Evolutionary conservation across 2,329 filamentous ascomycete species (phyloP), one percentile per base, ranked within the genome.

Genomic region (Lasiodiplodia citricola): DNA sequence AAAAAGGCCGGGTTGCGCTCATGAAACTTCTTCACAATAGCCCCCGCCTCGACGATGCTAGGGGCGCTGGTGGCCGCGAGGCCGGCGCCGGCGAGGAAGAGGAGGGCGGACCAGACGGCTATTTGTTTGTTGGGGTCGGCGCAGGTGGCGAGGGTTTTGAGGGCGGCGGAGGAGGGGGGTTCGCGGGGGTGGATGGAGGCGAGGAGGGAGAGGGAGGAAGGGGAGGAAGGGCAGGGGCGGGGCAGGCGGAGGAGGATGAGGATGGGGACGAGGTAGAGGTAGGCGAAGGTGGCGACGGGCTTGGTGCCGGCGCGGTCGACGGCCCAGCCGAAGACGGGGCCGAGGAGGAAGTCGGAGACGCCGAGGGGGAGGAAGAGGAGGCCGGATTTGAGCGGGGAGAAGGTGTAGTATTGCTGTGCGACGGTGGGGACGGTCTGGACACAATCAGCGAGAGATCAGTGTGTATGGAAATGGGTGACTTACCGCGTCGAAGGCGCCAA

Each of bases 31-130:
- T 87, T 83, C 0, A 89, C 82, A 0, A 89, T 81, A 10, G 80
- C 78, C 4, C 86, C 86, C 0, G 86, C 82, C 75, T 90, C 88
- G n/a, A 90, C 87, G 14, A 89, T 83, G 14, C 82, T 82, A 0
- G 86, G 83, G 3, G 86, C 83, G 11, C 83, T 84, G 44, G 89
- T 86, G 3, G 84, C 75, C 0, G 85, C 85, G 2, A 89, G 74
- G 0, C 87, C 87, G 1, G 85, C 70, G 1, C 87, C 86, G 69
- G 79, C 83, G 4, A 86, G 74, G 0, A 77, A 80, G 0, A 88
- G 76, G 0, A 87, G 28, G 21, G 50, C 14, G 23, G 67, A 60
- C 50, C 51, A 68, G 37, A 57, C 38, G 50, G 58, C 51, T 38
- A 68, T 64, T 35, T 68, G 31, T 3, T 38, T 35, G 7, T 18